Evolutionary conservation across 495 filamentous ascomycete genomes (phyloP), one percentile per base, ranked within the genome.

Genomic region (Trichoderma asperelloides): DNA sequence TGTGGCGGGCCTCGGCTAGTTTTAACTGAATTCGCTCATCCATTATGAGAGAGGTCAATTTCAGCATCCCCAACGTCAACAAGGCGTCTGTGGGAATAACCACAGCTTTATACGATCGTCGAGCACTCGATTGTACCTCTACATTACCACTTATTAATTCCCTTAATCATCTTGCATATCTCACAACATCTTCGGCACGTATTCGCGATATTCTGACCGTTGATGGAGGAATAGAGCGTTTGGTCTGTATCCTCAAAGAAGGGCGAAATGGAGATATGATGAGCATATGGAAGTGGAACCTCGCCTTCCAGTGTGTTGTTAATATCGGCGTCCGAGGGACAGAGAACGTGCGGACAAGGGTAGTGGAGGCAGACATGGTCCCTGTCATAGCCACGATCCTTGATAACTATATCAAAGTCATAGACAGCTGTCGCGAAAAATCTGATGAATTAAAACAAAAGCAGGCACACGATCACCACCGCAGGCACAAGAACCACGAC

Each of bases 231-330:
- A 91, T 98, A 73, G 95, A 98, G 83, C 78, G 94, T 69, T 80
- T 98, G 69, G 92, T 98, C 74, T 96, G 91, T 84, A 97, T 98
- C 75, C 86, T 98, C 73, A 98, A 98, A 79, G 90, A 95, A 76
- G 95, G 95, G 69, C 84, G 93, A 75, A 96, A 91, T 74, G 92
- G 92, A 80, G 93, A 98, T 76, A 87, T 97, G 88, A 97, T 97
- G 93, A 93, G 96, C 74, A 96, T 96, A 90, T 98, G 95, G 96
- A 98, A 98, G 81, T 98, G 95, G 95, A 98, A 97, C 73, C 83
- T 98, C 65, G 95, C 95, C 55, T 97, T 98, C 74, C 95, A 98
- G 74, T 98, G 96, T 76, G 93, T 97, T 39, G 93, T 98, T 74
- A 98, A 98, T 76, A 97, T 98, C 74, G 95, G 95, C 28, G 95